Conservation (phyloP, 805 yeast species). For the Nakazawaea ishiwadae region DNA sequence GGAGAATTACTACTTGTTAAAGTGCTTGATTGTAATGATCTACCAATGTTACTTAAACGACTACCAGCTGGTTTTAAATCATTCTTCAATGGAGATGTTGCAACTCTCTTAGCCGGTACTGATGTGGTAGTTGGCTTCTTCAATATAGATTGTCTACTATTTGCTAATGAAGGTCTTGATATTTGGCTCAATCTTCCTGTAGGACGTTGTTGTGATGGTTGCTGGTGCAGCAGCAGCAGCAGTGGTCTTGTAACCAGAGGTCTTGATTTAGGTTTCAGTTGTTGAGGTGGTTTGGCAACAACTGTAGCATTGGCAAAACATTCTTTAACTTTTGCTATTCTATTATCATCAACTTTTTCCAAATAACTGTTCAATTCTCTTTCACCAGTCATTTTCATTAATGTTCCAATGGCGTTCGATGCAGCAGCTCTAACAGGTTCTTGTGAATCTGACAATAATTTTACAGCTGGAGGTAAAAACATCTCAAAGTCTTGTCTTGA, state of each 20-base stretch:
- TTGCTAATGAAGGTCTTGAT: conserved; percentile 10
- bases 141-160: conserved; percentile 15
- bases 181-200: neutral
- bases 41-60: conserved; percentile 9
- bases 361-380: conserved; percentile 55
- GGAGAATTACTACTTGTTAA: conserved; percentile 11
- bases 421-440: conserved; percentile 80
- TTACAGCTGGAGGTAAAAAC: conserved; percentile 51
- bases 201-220: conserved; percentile 9
- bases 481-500: conserved; percentile 46
- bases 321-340: conserved; percentile 59
- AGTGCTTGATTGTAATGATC: conserved; percentile 6
- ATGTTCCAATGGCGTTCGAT: conserved; percentile 71
- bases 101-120: conserved; percentile 63
- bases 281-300: conserved; percentile 34
- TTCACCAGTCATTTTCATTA: conserved; percentile 80
- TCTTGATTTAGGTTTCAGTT: conserved; percentile 13
- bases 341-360: conserved; percentile 72
- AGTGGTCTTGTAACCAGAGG: conserved; percentile 12
- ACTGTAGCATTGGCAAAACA: conserved; percentile 54
- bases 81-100: conserved; percentile 64
- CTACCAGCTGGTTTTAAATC: conserved; percentile 10
- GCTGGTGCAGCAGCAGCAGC: conserved; percentile 1
- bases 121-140: conserved; percentile 11
- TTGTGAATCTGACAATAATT: conserved; percentile 74